A percentile compares a stretch with the other conserved stretches of the same genome.
Conservation (phyloP, 2,329 filamentous ascomycete genomes). For the Colletotrichum sp. region DNA sequence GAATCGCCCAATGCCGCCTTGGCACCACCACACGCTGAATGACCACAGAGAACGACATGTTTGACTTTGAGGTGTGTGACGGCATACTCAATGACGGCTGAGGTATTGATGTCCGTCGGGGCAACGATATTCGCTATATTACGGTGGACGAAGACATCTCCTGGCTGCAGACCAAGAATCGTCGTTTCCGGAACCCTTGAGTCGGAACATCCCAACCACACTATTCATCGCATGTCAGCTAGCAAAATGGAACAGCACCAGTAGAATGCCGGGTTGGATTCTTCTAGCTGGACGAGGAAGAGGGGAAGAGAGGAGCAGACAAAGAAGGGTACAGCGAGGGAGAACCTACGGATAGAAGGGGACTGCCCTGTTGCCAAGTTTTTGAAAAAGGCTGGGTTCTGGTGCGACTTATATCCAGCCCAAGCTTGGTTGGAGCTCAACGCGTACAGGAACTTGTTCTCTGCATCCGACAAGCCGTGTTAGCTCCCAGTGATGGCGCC, state of each 20-base stretch:
- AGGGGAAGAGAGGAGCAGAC: not conserved
- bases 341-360: slow-evolving; percentile 59
- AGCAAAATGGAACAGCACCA: not conserved
- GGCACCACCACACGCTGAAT: slow-evolving; percentile 72
- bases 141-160: slow-evolving; percentile 87
- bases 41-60: slow-evolving; percentile 74
- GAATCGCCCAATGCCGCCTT: slow-evolving; percentile 57
- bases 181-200: slow-evolving; percentile 85
- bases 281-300: not conserved
- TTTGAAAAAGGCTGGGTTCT: slow-evolving; percentile 75
- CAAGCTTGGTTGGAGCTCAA: slow-evolving; percentile 74
- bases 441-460: slow-evolving; percentile 66
- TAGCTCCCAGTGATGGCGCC: not conserved
- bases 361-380: slow-evolving; percentile 71
- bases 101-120: slow-evolving; percentile 75
- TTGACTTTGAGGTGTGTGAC: slow-evolving; percentile 74
- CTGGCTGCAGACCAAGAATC: slow-evolving; percentile 77
- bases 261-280: not conserved
- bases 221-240: slow-evolving; percentile 32
- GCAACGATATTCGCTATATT: slow-evolving; percentile 89
- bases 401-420: slow-evolving; percentile 67
- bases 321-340: not conserved
- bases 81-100: slow-evolving; percentile 80
- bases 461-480: slow-evolving; percentile 27
- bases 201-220: slow-evolving; percentile 90